Evolutionary conservation across 1,139 yeast genomes (phyloP).

Genomic region (Debaryomyces sp.): DNA sequence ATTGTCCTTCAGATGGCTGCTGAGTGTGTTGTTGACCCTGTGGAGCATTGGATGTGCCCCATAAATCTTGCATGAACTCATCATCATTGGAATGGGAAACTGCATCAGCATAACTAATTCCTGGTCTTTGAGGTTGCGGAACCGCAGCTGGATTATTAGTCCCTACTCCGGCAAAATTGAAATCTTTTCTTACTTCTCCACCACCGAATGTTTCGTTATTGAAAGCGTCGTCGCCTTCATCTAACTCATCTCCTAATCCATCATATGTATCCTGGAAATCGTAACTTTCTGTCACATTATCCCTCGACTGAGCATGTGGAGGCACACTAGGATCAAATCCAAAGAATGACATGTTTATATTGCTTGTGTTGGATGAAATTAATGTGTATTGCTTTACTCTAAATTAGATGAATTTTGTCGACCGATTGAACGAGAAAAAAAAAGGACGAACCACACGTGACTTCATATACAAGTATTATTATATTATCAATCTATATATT

Average conservation of each 20-base stretch:
- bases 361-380: background rate
- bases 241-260: slow-evolving; percentile 69
- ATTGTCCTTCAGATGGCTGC: slow-evolving; percentile 7
- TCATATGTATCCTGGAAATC: slow-evolving; percentile 88
- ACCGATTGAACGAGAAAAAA: slow-evolving; percentile 9
- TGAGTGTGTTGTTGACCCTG: slow-evolving; percentile 15
- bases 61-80: slow-evolving; percentile 52
- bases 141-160: slow-evolving; percentile 17
- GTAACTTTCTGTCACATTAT: slow-evolving; percentile 34
- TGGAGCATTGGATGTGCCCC: slow-evolving; percentile 47
- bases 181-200: slow-evolving; percentile 64
- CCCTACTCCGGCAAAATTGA: slow-evolving; percentile 62
- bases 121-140: slow-evolving; percentile 24
- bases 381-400: slow-evolving; percentile 4
- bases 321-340: slow-evolving; percentile 56
- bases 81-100: slow-evolving; percentile 48
- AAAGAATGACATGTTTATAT: slow-evolving; percentile 54
- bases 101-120: slow-evolving; percentile 61
- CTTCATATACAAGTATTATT: background rate
- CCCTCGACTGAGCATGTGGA: slow-evolving; percentile 22
- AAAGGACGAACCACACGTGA: slow-evolving; percentile 8
- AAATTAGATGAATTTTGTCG: slow-evolving; percentile 8
- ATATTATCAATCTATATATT: background rate
- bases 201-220: slow-evolving; percentile 90
- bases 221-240: slow-evolving; percentile 77